phyloP scores from a whole-genome alignment of 1,284 basidiomycete genomes.

The Salmacisia buchloeana region DNA sequence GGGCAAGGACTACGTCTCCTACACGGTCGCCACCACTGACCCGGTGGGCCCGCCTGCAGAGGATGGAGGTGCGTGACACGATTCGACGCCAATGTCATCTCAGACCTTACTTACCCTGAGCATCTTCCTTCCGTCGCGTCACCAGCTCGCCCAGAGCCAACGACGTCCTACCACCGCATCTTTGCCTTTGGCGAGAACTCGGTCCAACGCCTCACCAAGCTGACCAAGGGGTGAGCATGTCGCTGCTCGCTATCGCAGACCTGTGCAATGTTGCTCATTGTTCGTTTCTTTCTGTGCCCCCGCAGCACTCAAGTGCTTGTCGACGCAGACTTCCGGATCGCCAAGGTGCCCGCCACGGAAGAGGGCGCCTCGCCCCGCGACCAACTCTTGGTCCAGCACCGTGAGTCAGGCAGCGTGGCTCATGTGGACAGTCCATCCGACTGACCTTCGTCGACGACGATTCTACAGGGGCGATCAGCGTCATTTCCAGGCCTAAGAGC shows the following conservation, averaged over 20 bases:
- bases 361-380: slow-evolving; percentile 23
- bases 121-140: not conserved
- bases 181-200: slow-evolving; percentile 40
- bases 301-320: slow-evolving; percentile 37
- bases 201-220: slow-evolving; percentile 33
- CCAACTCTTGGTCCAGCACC: slow-evolving; percentile 34
- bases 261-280: not conserved
- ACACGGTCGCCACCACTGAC: slow-evolving; percentile 46
- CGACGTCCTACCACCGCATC: slow-evolving; percentile 39
- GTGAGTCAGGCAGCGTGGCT: slow-evolving; percentile 21
- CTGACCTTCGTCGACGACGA: too few species aligned
- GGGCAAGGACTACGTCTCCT: slow-evolving; percentile 48
- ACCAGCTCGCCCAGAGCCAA: slow-evolving; percentile 10
- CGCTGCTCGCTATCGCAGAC: not conserved
- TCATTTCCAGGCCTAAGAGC: slow-evolving; percentile 30
- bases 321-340: slow-evolving; percentile 44
- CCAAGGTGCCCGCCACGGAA: slow-evolving; percentile 22
- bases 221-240: slow-evolving; percentile 34
- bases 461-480: slow-evolving; percentile 35
- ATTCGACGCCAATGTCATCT: not conserved
- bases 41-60: slow-evolving; percentile 39
- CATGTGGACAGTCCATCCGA: too few species aligned
- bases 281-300: not conserved
- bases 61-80: slow-evolving; percentile 17
- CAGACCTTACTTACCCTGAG: not conserved